Evolutionary conservation across 768 basidiomycete genomes (phyloP), one percentile per base, ranked within the genome.

Genomic region (Brasilioporus rufonigricans): DNA sequence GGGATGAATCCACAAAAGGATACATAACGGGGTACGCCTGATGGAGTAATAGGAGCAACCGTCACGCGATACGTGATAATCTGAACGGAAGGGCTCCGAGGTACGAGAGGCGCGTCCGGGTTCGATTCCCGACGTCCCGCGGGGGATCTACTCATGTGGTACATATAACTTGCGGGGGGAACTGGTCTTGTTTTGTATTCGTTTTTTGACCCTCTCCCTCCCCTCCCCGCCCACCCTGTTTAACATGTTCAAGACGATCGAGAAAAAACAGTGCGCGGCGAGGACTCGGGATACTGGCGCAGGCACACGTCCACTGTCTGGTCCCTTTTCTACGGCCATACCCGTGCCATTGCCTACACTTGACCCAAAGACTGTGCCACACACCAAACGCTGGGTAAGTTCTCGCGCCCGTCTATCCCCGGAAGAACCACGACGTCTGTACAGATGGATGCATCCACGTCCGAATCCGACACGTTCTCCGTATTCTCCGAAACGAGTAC

Each of bases 401-500:
- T 24, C 16, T 13, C 41, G 26, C 11, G 27, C 43, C 18, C 18
- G 26, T n/a, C 18, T 11, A 6, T 29, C 18, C 32, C 41, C 16
- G 14, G 10, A 3, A 16, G 23, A n/a, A 29, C 11, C 18, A 8
- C 43, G 6, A 14, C 24, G 4, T n/a, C 11, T 11, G 26, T 27
- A 27, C 36, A 50, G 51, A 47, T 29, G 21, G 49, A 50, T 8
- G 10, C 10, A 47, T 29, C 44, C 18, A 5, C 4, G 19, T 18
- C 4, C 48, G 46, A 48, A 12, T 16, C 38, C 2, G 40, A 50
- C 24, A 4, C 33, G 12, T 26, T 48, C 12, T 65, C 63, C 14
- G 39, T 40, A 21, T 23, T 40, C 8, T 40, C 39, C 5, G 53
- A 60, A 21, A 60, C 58, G 2, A 58, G 56, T 23, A 65, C 58